Base-by-base conservation (phyloP, 768 basidiomycete genomes). In the Tricholomella constricta region DNA sequence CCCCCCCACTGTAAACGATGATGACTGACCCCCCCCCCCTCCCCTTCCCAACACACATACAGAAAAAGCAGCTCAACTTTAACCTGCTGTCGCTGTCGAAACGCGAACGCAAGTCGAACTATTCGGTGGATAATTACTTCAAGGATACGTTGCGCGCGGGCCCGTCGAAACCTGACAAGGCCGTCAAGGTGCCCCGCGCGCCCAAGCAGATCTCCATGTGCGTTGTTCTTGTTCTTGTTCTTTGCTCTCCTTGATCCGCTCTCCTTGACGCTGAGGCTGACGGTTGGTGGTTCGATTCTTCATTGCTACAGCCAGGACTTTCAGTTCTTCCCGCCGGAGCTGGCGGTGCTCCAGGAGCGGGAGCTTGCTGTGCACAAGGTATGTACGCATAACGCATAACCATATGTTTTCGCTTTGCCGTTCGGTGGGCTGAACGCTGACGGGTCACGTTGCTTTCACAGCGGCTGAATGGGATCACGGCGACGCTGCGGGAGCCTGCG, bases 91-190 rank as follows among this genome's bases (percentile, higher is more conserved):
- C 94, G 23, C 78, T 96, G 17, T 92, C 91, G 34, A 98, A 98
- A 74, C 85, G 96, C 4, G 94, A 95, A 69, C 84, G 96, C 55
- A 94, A 95, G 71, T 82, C 85, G 27, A 96, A 95, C 64, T 98
- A 97, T 69, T 94, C 92, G 0, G 90, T 98, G 31, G 94, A 98
- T 64, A 86, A 82, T 45, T 99, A 99, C 70, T 97, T 95, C 81
- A 91, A 94, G 69, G 93, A 95, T 65, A 87, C 89, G 0, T 77
- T 98, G 62, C 86, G 91, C 12, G 84, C 83, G 8, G 89, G 89
- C 0, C 83, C 88, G 1, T 84, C 85, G 17, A 93, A 94, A 69
- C 62, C 72, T 1, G 88, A 91, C 54, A 96, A 94, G 67, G 85
- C 81, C 10, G 86, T 90, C 2, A 94, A 93, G 63, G 67, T 91